phyloP scores from a whole-genome alignment of 768 basidiomycete genomes.

The Pholiota molesta region DNA sequence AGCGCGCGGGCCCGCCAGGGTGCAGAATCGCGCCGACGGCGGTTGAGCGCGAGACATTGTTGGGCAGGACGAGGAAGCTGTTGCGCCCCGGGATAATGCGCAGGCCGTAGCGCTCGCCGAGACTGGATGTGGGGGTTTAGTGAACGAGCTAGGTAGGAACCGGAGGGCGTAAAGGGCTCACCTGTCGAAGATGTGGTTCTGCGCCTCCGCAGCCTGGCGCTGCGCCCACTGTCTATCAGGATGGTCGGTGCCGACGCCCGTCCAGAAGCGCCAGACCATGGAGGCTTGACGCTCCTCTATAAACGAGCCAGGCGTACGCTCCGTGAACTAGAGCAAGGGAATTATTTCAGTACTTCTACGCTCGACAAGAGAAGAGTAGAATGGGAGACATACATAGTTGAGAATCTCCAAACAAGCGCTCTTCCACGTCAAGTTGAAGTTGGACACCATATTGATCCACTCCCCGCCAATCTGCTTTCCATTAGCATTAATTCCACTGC shows the following conservation, averaged over 20 bases:
- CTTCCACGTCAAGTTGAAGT: constrained; percentile 84
- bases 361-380: constrained; percentile 3
- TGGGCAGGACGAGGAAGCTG: constrained; percentile 81
- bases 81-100: constrained; percentile 83
- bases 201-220: constrained; percentile 86
- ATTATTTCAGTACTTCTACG: not conserved
- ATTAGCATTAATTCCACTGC: constrained; percentile 20
- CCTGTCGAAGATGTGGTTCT: constrained; percentile 90
- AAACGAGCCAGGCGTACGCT: constrained; percentile 85
- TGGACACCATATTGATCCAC: constrained; percentile 84
- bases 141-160: not conserved
- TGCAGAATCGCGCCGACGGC: constrained; percentile 81
- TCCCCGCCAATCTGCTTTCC: constrained; percentile 24
- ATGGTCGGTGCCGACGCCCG: constrained; percentile 45
- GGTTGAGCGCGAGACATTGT: constrained; percentile 81
- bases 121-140: constrained; percentile 36
- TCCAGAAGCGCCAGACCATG: constrained; percentile 87
- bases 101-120: constrained; percentile 81
- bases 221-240: constrained; percentile 80
- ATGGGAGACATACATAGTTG: constrained; percentile 63
- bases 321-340: constrained; percentile 65
- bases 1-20: constrained; percentile 55
- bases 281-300: constrained; percentile 84
- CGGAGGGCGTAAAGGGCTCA: constrained; percentile 20
- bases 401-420: constrained; percentile 79